Evolutionary conservation across 2,329 filamentous ascomycete species (phyloP).

Genomic region (Coniochaeta ligniaria): DNA sequence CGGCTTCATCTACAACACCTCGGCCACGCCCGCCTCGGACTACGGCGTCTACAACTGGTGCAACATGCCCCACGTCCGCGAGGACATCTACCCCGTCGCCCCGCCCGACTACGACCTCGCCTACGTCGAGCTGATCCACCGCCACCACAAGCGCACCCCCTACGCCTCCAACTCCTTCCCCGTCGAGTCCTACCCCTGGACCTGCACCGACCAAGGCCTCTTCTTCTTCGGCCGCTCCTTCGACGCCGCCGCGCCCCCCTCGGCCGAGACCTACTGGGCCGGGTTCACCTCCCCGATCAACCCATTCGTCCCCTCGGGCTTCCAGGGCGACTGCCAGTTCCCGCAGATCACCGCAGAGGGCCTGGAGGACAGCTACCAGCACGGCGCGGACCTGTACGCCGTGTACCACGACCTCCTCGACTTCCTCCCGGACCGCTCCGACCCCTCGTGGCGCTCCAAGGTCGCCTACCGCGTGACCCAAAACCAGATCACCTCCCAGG

Average conservation of each 20-base stretch:
- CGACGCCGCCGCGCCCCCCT: slow-evolving; percentile 12
- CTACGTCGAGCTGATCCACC: slow-evolving; percentile 77
- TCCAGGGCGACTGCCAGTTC: slow-evolving; percentile 70
- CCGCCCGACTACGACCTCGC: slow-evolving; percentile 52
- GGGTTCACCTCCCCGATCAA: slow-evolving; percentile 56
- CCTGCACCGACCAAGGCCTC: slow-evolving; percentile 62
- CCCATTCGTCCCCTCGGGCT: slow-evolving; percentile 59
- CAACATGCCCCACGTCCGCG: slow-evolving; percentile 80
- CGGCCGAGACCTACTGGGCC: slow-evolving; percentile 58
- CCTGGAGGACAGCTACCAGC: slow-evolving; percentile 66
- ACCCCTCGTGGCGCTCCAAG: slow-evolving; percentile 29
- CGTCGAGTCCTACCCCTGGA: slow-evolving; percentile 63
- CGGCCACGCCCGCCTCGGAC: slow-evolving; percentile 42
- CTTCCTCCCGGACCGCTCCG: slow-evolving; percentile 52
- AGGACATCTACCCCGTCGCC: slow-evolving; percentile 52
- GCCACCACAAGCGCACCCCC: slow-evolving; percentile 79
- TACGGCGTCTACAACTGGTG: slow-evolving; percentile 74
- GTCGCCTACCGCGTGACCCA: slow-evolving; percentile 69
- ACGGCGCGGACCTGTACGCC: slow-evolving; percentile 68
- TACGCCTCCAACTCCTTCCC: slow-evolving; percentile 75
- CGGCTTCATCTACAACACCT: slow-evolving; percentile 68
- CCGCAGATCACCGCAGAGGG: slow-evolving; percentile 71
- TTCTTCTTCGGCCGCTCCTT: slow-evolving; percentile 62
- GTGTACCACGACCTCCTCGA: slow-evolving; percentile 65
- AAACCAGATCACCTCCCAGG: slow-evolving; percentile 76